A percentile compares a stretch with the other conserved stretches of the same genome.
These are phyloP conservation scores for Fusarium graminum DNA, from an alignment of 2,329 filamentous ascomycete genomes.

Conservation along the genomic window DNA sequence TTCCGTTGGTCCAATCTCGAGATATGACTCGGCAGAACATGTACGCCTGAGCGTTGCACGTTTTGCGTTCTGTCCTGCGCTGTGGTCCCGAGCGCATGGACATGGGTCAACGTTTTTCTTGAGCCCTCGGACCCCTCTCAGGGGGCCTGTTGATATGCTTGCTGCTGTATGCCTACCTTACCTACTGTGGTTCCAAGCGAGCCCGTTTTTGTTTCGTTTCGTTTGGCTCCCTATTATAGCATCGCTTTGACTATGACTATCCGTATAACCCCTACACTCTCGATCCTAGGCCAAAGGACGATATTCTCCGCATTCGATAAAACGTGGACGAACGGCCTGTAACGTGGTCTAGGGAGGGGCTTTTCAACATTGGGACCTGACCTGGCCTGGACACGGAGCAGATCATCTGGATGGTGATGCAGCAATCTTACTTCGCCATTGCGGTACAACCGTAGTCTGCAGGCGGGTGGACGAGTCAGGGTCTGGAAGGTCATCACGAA, in stretches of 20 bases:
- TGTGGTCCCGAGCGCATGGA: slow-evolving; percentile 33
- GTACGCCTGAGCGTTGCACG: slow-evolving; percentile 25
- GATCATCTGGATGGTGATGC: slow-evolving; percentile 24
- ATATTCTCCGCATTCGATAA: slow-evolving; percentile 36
- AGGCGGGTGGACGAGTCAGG: slow-evolving; percentile 36
- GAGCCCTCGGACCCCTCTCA: slow-evolving; percentile 26
- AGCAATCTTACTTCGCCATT: slow-evolving; percentile 32
- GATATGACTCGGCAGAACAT: slow-evolving; percentile 15
- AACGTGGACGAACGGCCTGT: slow-evolving; percentile 27
- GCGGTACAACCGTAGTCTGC: slow-evolving; percentile 24
- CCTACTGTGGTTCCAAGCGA: slow-evolving; percentile 18
- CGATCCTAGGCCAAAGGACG: slow-evolving; percentile 16
- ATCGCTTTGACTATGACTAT: slow-evolving; percentile 2
- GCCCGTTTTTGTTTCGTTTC: slow-evolving; percentile 42
- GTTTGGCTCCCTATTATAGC: slow-evolving; percentile 17
- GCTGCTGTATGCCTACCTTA: slow-evolving; percentile 2
- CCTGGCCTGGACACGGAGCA: slow-evolving; percentile 6
- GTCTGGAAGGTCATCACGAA: slow-evolving; percentile 21
- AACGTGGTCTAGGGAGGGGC: slow-evolving; percentile 15
- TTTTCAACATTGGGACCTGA: slow-evolving; percentile 14
- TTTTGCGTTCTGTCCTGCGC: slow-evolving; percentile 4
- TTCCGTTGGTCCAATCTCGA: slow-evolving; percentile 9
- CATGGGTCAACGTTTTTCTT: slow-evolving; percentile 22
- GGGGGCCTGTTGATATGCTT: slow-evolving; percentile 13
- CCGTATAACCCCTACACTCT: slow-evolving; percentile 16